Evolutionary conservation across 2,329 filamentous ascomycete genomes (phyloP).

Genomic region (Sclerotinia spermophila): DNA sequence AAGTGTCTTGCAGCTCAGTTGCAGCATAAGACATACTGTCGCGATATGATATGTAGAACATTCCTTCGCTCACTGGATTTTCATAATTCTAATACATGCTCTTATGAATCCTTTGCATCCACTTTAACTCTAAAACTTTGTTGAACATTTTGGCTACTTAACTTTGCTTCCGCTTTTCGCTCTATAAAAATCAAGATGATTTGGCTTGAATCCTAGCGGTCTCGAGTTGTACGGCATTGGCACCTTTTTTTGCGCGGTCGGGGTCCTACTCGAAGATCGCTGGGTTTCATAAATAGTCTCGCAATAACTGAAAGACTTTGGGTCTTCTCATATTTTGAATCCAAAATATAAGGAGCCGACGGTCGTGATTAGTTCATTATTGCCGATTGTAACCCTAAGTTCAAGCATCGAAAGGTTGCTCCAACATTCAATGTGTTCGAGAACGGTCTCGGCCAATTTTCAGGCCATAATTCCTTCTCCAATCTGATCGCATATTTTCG

Average conservation of each 20-base stretch:
- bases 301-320: background rate
- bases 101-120: background rate
- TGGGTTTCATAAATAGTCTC: background rate
- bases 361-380: background rate
- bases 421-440: background rate
- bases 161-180: background rate
- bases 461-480: background rate
- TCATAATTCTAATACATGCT: background rate
- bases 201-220: background rate
- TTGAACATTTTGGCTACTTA: background rate
- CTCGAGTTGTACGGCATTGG: background rate
- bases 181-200: background rate
- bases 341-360: background rate
- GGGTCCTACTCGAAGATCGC: background rate
- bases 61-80: background rate
- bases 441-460: background rate
- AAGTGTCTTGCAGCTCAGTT: background rate
- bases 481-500: background rate
- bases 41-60: background rate
- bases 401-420: background rate
- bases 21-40: background rate
- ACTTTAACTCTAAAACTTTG: background rate
- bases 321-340: background rate
- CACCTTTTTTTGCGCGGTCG: background rate
- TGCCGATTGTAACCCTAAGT: background rate